A percentile compares a stretch with the other conserved stretches of the same genome.
phyloP scores from a whole-genome alignment of 2,329 filamentous ascomycete genomes.

The Aureobasidium sp. region DNA sequence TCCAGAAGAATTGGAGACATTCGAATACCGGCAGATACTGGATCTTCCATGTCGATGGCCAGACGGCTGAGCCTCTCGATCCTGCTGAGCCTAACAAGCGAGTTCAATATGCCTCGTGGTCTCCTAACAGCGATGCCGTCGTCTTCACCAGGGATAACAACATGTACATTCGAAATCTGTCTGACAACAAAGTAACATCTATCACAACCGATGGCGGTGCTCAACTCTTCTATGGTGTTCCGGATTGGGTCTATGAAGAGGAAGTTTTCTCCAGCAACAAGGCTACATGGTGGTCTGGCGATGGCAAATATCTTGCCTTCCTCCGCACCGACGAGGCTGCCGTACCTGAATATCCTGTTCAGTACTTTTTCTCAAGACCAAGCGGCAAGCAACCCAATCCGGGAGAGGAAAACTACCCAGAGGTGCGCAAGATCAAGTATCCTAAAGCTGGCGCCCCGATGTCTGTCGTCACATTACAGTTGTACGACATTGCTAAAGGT shows the following conservation, averaged over 20 bases:
- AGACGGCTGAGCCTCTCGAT: slow-evolving; percentile 69
- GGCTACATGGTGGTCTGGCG: slow-evolving; percentile 91
- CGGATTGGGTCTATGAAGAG: slow-evolving; percentile 94
- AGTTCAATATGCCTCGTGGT: slow-evolving; percentile 84
- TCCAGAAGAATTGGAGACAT: slow-evolving; percentile 76
- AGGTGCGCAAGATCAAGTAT: slow-evolving; percentile 89
- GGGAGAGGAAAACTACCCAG: slow-evolving; percentile 82
- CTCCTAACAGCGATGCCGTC: slow-evolving; percentile 74
- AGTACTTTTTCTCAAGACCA: slow-evolving; percentile 85
- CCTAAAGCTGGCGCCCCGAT: slow-evolving; percentile 94
- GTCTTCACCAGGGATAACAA: slow-evolving; percentile 92
- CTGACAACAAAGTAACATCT: slow-evolving; percentile 52
- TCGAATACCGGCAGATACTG: slow-evolving; percentile 83
- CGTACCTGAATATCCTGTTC: slow-evolving; percentile 84
- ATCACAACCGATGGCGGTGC: slow-evolving; percentile 82
- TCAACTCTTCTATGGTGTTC: slow-evolving; percentile 89
- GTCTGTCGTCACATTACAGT: slow-evolving; percentile 76
- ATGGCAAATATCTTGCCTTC: slow-evolving; percentile 85
- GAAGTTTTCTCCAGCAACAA: slow-evolving; percentile 73
- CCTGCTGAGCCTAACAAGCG: slow-evolving; percentile 54
- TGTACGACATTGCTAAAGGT: slow-evolving; percentile 73
- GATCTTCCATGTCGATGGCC: slow-evolving; percentile 80
- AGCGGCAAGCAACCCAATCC: slow-evolving; percentile 59
- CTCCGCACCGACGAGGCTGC: slow-evolving; percentile 86
- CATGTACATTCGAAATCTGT: slow-evolving; percentile 66